A percentile compares a stretch with the other conserved stretches of the same genome.
Conservation (phyloP, 1,284 basidiomycete genomes). For the Fomitopsis betulina region DNA sequence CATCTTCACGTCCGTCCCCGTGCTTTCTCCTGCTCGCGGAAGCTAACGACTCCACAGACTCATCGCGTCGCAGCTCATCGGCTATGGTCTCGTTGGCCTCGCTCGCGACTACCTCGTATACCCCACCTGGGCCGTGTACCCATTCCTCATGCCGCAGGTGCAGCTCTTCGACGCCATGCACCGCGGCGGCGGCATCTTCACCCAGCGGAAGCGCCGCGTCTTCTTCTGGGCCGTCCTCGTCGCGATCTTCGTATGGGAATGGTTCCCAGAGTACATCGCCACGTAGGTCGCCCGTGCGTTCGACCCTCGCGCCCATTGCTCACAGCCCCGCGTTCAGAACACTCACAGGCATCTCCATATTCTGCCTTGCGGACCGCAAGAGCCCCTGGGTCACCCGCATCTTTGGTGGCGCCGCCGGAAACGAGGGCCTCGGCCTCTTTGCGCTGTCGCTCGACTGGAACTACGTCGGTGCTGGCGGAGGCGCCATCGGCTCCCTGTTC, state of each 20-base stretch:
- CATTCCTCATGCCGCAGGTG: constrained; percentile 35
- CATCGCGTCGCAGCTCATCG: constrained; percentile 25
- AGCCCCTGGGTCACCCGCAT: constrained; percentile 29
- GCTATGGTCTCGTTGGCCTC: constrained; percentile 23
- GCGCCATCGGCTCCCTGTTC: constrained; percentile 2
- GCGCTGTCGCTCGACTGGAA: constrained; percentile 48
- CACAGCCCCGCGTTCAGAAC: background rate
- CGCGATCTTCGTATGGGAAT: constrained; percentile 12
- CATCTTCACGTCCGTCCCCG: background rate
- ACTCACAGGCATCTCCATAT: constrained; percentile 3
- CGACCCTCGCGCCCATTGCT: background rate
- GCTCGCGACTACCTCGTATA: constrained; percentile 24
- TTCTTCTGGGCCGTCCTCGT: constrained; percentile 55
- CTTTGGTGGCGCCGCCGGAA: constrained; percentile 42
- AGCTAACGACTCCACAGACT: constrained; percentile 25
- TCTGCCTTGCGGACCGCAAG: constrained; percentile 7
- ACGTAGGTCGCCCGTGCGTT: background rate
- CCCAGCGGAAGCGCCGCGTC: constrained; percentile 43
- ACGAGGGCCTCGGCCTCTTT: constrained; percentile 43
- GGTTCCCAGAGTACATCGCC: constrained; percentile 9
- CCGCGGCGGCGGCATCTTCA: constrained; percentile 36
- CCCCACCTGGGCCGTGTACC: constrained; percentile 27
- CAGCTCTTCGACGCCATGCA: constrained; percentile 54
- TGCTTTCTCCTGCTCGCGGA: background rate
- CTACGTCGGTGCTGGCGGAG: constrained; percentile 1